A percentile compares a stretch with the other conserved stretches of the same genome.
Conservation (phyloP, 768 basidiomycete species). For the Mrakia blollopis region DNA sequence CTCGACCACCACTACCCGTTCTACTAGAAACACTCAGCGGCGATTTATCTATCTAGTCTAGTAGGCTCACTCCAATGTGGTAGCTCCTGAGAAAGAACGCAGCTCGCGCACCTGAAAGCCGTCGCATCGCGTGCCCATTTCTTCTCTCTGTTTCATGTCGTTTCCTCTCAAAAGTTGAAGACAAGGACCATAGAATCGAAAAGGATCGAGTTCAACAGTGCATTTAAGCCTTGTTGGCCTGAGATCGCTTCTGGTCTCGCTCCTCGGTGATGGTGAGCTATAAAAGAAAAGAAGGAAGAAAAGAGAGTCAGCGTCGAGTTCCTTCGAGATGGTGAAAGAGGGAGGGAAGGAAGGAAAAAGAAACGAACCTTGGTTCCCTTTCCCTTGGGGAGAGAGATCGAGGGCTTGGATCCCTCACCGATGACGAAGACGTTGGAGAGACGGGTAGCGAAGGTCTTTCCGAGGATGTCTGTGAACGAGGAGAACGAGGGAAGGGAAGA, state of each 20-base stretch:
- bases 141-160: no score
- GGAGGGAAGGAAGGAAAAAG: slow-evolving; percentile 59
- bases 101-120: no score
- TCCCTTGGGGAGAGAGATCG: slow-evolving; percentile 94
- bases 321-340: no score
- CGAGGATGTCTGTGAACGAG: slow-evolving; percentile 63
- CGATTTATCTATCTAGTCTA: no score
- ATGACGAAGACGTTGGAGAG: slow-evolving; percentile 97
- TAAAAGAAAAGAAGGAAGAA: slow-evolving; percentile 63
- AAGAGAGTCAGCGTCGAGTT: neutral
- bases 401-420: slow-evolving; percentile 90
- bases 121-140: no score
- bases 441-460: slow-evolving; percentile 94
- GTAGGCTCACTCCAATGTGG: no score
- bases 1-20: no score
- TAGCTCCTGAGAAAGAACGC: no score
- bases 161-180: no score
- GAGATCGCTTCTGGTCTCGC: slow-evolving; percentile 22
- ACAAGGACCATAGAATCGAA: no score
- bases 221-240: neutral
- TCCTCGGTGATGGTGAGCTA: slow-evolving; percentile 89
- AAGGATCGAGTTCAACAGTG: no score
- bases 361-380: slow-evolving; percentile 81
- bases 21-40: no score
- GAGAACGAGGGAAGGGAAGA: slow-evolving; percentile 92